Percentiles rank a stretch among this genome's conserved stretches.
Conservation (phyloP, 306 rosid genomes). For the Vigna mungo region DNA sequence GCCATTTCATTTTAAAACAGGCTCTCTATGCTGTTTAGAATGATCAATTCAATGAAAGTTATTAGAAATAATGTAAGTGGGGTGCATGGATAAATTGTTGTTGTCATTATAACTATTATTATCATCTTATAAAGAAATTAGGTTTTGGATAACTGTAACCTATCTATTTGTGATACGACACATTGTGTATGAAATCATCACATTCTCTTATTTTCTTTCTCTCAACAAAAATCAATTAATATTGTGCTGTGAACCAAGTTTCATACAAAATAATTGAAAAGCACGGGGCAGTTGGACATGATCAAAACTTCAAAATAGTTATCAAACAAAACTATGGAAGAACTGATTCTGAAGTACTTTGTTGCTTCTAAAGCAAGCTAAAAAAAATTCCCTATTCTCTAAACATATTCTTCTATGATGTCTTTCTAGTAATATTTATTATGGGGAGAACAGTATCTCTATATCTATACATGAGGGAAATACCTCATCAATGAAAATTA, state of each 20-base stretch:
- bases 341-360: slow-evolving; percentile 17
- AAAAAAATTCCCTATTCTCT: slow-evolving; percentile 11
- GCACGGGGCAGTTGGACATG: neutral
- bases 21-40: neutral
- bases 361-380: slow-evolving; percentile 33
- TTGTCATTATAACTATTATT: neutral
- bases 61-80: neutral
- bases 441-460: neutral
- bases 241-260: slow-evolving; percentile 30
- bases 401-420: neutral
- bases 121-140: neutral
- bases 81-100: neutral
- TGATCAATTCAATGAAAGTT: slow-evolving; percentile 23
- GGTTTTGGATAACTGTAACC: neutral
- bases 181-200: neutral
- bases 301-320: slow-evolving; percentile 3
- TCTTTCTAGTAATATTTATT: slow-evolving; percentile 11
- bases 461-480: slow-evolving; percentile 34
- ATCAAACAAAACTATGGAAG: slow-evolving; percentile 13
- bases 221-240: neutral
- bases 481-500: slow-evolving; percentile 98
- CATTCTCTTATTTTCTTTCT: neutral
- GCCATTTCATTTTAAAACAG: slow-evolving; percentile 23
- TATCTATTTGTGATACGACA: neutral
- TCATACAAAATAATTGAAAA: slow-evolving; percentile 14